Base-by-base conservation (phyloP, 768 basidiomycete genomes). In the Lactarius psammicola region DNA sequence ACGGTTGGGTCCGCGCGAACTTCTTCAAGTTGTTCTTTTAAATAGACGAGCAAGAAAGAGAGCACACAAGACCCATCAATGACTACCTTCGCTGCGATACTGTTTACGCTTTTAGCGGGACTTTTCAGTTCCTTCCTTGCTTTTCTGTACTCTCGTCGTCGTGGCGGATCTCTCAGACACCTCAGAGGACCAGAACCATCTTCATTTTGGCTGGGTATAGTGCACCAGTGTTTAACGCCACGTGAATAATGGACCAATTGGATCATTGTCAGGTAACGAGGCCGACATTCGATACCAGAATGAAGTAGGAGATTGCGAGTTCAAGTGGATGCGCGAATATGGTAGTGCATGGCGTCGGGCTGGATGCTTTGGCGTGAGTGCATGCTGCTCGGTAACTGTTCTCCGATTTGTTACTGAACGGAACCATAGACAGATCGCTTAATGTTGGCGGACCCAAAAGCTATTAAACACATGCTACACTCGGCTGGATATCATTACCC, bases 401-500 rank as follows among this genome's bases (percentile, higher is more conserved):
- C 53, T 9, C 33, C n/a, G 3, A 26, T 51, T 11, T 26, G 11
- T 51, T 51, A 26, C 36, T 42, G 53, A 73, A 26, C 70, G 64
- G 2, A 67, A 67, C 54, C 69, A 4, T 23, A 58, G 40, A n/a
- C 2, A 56, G 49, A 59, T 33, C 44, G 6, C 18, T 42, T 64
- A 18, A 59, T 57, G 38, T 7, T 63, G 17, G 49, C 33, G 6
- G 65, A 44, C 10, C 46, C 61, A 17, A 55, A 74, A 67, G 74
- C 73, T 0, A 60, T 73, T 1, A 74, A 73, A 59, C 69, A 74
- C 67, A 65, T 75, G 46, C 65, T 71, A 2, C 72, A 75, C 55
- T 73, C 70, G 34, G 70, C 74, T 0, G 74, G 74, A 42, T 74
- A 74, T 59, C 66, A 69, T 56, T 75, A 67, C 56, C 54, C 33